Percentiles rank a stretch among this genome's conserved stretches.
phyloP scores from a whole-genome alignment of 257 asterid species.

The Thymus mandschuricus region DNA sequence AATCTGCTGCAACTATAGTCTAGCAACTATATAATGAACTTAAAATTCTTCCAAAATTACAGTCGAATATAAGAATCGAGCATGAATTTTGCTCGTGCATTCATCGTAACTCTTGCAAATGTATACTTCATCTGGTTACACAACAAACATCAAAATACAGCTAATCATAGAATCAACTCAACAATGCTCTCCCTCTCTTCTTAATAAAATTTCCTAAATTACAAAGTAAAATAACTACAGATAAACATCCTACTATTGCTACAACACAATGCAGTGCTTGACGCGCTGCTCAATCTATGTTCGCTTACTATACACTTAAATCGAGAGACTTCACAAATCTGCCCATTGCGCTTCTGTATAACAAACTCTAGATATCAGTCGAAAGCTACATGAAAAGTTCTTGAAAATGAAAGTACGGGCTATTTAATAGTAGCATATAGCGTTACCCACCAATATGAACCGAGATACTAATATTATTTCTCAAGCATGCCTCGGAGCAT shows the following conservation, averaged over 20 bases:
- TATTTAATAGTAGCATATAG: too few species aligned
- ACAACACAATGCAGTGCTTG: constrained; percentile 26
- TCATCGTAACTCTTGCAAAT: constrained; percentile 25
- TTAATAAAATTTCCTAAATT: constrained; percentile 24
- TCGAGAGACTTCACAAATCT: constrained; percentile 14
- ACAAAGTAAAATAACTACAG: constrained; percentile 25
- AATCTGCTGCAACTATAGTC: not conserved
- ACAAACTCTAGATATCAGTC: constrained; percentile 4
- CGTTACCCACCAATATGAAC: constrained; percentile 22
- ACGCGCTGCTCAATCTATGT: constrained; percentile 22
- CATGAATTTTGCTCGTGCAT: not conserved
- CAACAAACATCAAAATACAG: constrained; percentile 34
- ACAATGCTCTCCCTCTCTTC: constrained; percentile 18
- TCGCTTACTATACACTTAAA: constrained; percentile 30
- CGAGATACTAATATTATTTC: constrained; percentile 13
- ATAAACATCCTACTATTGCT: constrained; percentile 35
- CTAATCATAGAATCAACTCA: constrained; percentile 21
- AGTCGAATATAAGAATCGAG: not conserved
- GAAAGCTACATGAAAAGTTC: not conserved
- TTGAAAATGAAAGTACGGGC: constrained; percentile 5
- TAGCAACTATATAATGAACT: not conserved
- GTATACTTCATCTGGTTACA: constrained; percentile 20
- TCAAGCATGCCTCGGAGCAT: constrained; percentile 79
- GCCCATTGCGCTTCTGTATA: constrained; percentile 29
- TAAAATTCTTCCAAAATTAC: not conserved